Conservation (phyloP, 306 rosid genomes). For the Begonia loranthoides region DNA sequence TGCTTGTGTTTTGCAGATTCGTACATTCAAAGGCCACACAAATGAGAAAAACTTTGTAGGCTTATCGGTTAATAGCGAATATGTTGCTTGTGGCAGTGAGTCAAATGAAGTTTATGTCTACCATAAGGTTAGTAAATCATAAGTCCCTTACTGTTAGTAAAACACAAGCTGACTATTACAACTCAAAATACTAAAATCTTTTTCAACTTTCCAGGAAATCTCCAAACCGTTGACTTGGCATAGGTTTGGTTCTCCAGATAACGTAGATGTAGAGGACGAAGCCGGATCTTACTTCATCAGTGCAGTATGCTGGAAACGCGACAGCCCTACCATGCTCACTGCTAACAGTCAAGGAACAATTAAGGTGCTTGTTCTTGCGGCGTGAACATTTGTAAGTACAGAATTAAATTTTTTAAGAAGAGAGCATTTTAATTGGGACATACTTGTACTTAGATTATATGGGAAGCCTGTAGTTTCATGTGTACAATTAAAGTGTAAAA, state of each 20-base stretch:
- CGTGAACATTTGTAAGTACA: constrained; percentile 14
- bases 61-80: constrained; percentile 72
- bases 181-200: too few relatives aligned
- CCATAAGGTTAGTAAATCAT: constrained; percentile 60
- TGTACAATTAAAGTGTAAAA: not conserved
- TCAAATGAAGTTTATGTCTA: constrained; percentile 89
- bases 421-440: constrained; percentile 1
- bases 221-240: constrained; percentile 79
- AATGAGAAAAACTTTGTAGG: constrained; percentile 98
- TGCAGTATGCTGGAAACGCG: constrained; percentile 97
- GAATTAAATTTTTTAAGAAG: constrained; percentile 3
- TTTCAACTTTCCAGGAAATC: constrained; percentile 49
- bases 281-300: constrained; percentile 81
- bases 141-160: too few relatives aligned
- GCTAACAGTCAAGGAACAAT: constrained; percentile 98
- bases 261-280: constrained; percentile 69
- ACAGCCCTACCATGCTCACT: constrained; percentile 81
- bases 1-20: constrained; percentile 36
- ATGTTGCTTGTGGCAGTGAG: constrained; percentile 95
- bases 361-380: constrained; percentile 88
- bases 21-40: constrained; percentile 79
- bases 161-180: too few relatives aligned
- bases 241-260: constrained; percentile 64
- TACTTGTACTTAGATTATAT: constrained; percentile 1
- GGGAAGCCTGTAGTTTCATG: not conserved